These are phyloP conservation scores for Arthrinium phaeospermum DNA, from an alignment of 2,329 filamentous ascomycete species.

Conservation along the genomic window DNA sequence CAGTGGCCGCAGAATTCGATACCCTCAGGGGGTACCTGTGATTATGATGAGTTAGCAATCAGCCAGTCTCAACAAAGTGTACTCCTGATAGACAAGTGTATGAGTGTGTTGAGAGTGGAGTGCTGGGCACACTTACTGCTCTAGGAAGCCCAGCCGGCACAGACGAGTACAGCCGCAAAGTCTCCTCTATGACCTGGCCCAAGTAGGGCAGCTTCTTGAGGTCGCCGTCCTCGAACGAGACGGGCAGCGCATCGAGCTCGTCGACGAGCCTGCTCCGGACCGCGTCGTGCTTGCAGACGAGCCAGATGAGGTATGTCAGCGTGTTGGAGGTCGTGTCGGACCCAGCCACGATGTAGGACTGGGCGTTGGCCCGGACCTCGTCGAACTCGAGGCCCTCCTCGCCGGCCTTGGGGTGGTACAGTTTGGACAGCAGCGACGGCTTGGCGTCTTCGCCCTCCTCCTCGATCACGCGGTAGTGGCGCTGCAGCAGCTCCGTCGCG, in stretches of 20 bases:
- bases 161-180: conserved; percentile 49
- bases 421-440: conserved; percentile 44
- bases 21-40: conserved; percentile 41
- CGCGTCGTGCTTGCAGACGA: conserved; percentile 38
- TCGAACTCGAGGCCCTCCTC: conserved; percentile 30
- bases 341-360: conserved; percentile 47
- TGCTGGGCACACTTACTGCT: conserved; percentile 29
- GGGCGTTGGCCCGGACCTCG: conserved; percentile 48
- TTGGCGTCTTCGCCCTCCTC: conserved; percentile 26
- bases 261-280: conserved; percentile 40
- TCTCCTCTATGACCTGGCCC: conserved; percentile 51
- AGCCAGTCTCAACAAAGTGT: background rate
- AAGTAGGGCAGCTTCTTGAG: conserved; percentile 47
- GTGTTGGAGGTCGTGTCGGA: conserved; percentile 58
- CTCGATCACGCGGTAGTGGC: conserved; percentile 35
- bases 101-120: background rate
- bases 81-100: too few species aligned
- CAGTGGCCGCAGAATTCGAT: conserved; percentile 44
- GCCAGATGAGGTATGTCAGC: conserved; percentile 54
- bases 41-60: background rate
- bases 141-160: conserved; percentile 48
- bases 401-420: conserved; percentile 44
- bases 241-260: conserved; percentile 43
- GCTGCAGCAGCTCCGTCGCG: conserved; percentile 36
- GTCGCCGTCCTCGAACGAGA: conserved; percentile 37